phyloP scores from a whole-genome alignment of 768 basidiomycete genomes.

The Lentinula sp. region DNA sequence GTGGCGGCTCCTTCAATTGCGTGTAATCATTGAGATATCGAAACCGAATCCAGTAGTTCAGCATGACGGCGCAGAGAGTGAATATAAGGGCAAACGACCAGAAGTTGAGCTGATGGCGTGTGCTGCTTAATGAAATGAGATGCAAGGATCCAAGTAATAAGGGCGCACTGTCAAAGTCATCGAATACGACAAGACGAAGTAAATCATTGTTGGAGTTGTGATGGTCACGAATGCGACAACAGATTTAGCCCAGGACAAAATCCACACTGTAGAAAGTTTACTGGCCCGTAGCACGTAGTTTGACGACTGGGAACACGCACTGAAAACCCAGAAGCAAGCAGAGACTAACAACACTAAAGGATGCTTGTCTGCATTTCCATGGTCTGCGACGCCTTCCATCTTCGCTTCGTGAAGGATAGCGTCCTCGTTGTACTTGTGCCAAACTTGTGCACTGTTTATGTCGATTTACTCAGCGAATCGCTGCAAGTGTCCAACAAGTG shows the following conservation, averaged over 20 bases:
- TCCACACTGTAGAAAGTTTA: conserved; percentile 52
- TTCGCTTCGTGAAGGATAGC: background rate
- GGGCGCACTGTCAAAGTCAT: conserved; percentile 76
- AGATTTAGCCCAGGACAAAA: conserved; percentile 70
- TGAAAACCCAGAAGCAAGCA: conserved; percentile 78
- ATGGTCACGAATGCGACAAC: conserved; percentile 79
- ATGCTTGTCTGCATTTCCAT: conserved; percentile 38
- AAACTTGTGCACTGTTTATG: too few relatives aligned
- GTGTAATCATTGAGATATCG: conserved; percentile 73
- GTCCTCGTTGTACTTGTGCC: background rate
- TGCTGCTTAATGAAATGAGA: conserved; percentile 1
- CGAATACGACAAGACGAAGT: conserved; percentile 76
- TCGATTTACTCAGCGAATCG: too few relatives aligned
- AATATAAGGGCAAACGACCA: conserved; percentile 85
- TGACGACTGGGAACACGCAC: conserved; percentile 38
- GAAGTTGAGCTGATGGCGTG: conserved; percentile 67
- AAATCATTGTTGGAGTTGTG: conserved; percentile 73
- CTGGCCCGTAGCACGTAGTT: background rate
- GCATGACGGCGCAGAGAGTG: conserved; percentile 51
- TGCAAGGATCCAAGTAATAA: conserved; percentile 3
- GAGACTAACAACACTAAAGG: conserved; percentile 73
- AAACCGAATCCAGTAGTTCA: conserved; percentile 84
- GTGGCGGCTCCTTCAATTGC: conserved; percentile 73
- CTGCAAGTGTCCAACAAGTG: too few relatives aligned
- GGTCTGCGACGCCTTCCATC: background rate